Conservation (phyloP, 2,329 filamentous ascomycete genomes). For the Penicillium hesseltinei region DNA sequence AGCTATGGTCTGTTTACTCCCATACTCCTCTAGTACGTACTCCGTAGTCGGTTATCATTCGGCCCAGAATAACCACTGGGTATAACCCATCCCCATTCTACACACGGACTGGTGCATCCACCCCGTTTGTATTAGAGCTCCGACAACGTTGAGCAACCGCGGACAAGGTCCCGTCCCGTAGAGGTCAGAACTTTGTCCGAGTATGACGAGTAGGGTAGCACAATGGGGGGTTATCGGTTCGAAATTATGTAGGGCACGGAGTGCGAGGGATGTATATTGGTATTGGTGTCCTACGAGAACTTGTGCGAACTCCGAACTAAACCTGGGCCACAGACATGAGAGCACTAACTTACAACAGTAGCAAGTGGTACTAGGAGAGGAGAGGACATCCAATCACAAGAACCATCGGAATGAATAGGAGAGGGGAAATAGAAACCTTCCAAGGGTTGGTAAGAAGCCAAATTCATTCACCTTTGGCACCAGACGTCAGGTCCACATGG, state of each 20-base stretch:
- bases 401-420: not conserved
- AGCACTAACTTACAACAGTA: not conserved
- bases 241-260: not conserved
- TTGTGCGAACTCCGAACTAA: constrained; percentile 1
- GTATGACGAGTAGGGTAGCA: constrained; percentile 6
- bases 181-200: constrained; percentile 13
- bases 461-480: not conserved
- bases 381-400: not conserved
- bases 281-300: not conserved
- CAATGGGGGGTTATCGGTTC: not conserved
- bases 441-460: not conserved
- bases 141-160: constrained; percentile 5
- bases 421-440: not conserved
- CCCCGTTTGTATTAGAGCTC: constrained; percentile 4
- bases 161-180: constrained; percentile 7
- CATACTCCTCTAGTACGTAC: not conserved
- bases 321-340: not conserved
- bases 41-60: not conserved
- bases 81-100: not conserved
- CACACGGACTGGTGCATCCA: constrained; percentile 1
- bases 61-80: not conserved
- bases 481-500: constrained; percentile 9
- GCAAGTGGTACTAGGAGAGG: not conserved
- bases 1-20: not conserved
- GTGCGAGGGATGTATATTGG: not conserved